Conservation (phyloP, 176 grass and related monocot genomes). For the Raddia guianensis region DNA sequence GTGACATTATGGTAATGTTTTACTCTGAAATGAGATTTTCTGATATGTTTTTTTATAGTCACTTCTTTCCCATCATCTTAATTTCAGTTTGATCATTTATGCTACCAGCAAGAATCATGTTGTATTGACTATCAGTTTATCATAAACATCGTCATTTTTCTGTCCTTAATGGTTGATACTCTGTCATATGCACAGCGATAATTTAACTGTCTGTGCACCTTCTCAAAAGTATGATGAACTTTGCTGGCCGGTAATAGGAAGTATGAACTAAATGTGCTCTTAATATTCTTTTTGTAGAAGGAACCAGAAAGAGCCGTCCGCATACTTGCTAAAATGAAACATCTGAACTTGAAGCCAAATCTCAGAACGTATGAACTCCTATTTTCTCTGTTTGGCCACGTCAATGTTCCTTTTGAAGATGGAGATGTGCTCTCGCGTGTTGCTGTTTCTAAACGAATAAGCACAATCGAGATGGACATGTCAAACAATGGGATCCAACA, state of each 20-base stretch:
- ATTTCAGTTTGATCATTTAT: slow-evolving; percentile 13
- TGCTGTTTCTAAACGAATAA: slow-evolving; percentile 88
- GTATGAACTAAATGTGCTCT: slow-evolving; percentile 6
- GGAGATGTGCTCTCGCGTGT: slow-evolving; percentile 79
- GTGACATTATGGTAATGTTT: slow-evolving; percentile 67
- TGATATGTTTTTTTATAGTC: slow-evolving; percentile 25
- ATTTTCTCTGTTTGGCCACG: slow-evolving; percentile 78
- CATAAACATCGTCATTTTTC: slow-evolving; percentile 16
- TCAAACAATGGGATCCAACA: slow-evolving; percentile 69
- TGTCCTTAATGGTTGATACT: slow-evolving; percentile 26
- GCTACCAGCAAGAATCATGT: background rate
- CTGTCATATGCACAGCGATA: background rate
- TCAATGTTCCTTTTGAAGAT: slow-evolving; percentile 83
- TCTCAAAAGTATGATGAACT: background rate
- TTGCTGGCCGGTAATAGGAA: slow-evolving; percentile 3
- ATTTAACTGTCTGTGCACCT: slow-evolving; percentile 10
- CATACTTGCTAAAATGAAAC: slow-evolving; percentile 75
- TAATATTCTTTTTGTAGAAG: slow-evolving; percentile 52
- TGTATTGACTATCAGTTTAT: background rate
- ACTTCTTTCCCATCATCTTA: slow-evolving; percentile 10
- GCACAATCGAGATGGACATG: slow-evolving; percentile 83
- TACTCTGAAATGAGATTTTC: slow-evolving; percentile 29
- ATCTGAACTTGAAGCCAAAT: slow-evolving; percentile 66
- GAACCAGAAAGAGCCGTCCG: slow-evolving; percentile 76
- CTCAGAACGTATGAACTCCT: slow-evolving; percentile 68